Base-by-base conservation (phyloP, 2,329 filamentous ascomycete species). In the Triangularia setosa region DNA sequence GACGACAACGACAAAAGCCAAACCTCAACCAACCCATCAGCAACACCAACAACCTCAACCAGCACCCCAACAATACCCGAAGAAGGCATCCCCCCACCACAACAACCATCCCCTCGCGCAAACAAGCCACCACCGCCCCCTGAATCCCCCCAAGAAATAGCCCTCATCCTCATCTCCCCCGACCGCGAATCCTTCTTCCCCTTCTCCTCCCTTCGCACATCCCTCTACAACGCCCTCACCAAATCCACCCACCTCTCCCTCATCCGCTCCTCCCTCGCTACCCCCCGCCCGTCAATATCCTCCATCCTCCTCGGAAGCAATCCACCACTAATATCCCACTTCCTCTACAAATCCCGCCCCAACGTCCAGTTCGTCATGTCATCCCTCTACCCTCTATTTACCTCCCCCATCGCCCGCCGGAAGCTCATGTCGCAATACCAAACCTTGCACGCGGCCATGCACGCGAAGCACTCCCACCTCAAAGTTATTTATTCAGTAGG, bases 281-380 rank as follows among this genome's bases (percentile, higher is more conserved):
- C 84, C 33, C 92, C 93, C 11, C 89, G 94, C 9, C 89, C 91
- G 1, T 81, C 79, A 25, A 85, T 90, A 64, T 85, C 87, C 16
- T 90, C 95, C 65, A 88, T 99, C 64, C 85, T 93, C 1, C 91
- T 93, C 0, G 91, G 90, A 18, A 99, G 97, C 83, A 98, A 98
- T 77, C 96, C 92, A 14, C 18, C 33, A 27, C 12, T 21, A 48
- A 60, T 98, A 60, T 89, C 90, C 70, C 95, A 99, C 79, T 99
- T 98, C 73, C 79, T 99, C 18, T 99, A 97, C 83, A 99, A 98
- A 77, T 97, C 92, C 16, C 87, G 92, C 65, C 88, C 90, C 21
- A 97, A 99, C 71, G 95, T 99, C 27, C 96, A 99, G 75, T 99
- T 97, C 76, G 90, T 87, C 70, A 97, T 96, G 92, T 90, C 93